Base-by-base conservation (phyloP, 306 rosid species). In the Chamaecrista fasciculata region DNA sequence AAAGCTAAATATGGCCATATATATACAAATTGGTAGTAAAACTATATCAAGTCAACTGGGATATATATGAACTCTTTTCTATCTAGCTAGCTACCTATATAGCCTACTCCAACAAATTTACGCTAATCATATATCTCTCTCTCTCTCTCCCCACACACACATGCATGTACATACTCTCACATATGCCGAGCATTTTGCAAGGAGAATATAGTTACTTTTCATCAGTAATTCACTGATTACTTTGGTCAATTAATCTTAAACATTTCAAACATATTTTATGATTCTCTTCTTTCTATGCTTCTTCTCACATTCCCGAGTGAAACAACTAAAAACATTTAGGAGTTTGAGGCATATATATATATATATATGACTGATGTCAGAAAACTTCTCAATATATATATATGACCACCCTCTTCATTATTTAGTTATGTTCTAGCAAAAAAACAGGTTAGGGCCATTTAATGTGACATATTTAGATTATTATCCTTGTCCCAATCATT, bases 401-500 rank as follows among this genome's bases (percentile, higher is more conserved):
- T 36, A 36, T 39, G 11, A 5, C 63, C 19, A 31, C 3, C 25
- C 24, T 57, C 3, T 5, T 47, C 40, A 56, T 29, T 8, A 20
- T 33, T 33, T 11, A 33, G 36, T 33, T 33, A 18, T 59, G 33
- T 33, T 66, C 57, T 73, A 70, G 75, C 82, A 73, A 55, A 79
- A 67, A 76, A 80, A 74, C 77, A 79, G 62, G 56, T 72, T 70
- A 56, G 72, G 70, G 73, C 40, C 50, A 31, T 25, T 56, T 14
- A 10, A 62, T 19, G 76, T 48, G 62, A 49, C 23, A 81, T 33
- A 8, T 33, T 33, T 33, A 77, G 66, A 73, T 65, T 73, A 67
- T 79, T 81, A 80, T 84, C 80, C 82, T 71, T 73, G 67, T 50
- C 51, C 75, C 83, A 81, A 81, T 86, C 76, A 83, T 77, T 46